Percentiles rank a stretch among this genome's conserved stretches.
phyloP scores from a whole-genome alignment of 1,139 yeast species.

The Maudiozyma humilis region DNA sequence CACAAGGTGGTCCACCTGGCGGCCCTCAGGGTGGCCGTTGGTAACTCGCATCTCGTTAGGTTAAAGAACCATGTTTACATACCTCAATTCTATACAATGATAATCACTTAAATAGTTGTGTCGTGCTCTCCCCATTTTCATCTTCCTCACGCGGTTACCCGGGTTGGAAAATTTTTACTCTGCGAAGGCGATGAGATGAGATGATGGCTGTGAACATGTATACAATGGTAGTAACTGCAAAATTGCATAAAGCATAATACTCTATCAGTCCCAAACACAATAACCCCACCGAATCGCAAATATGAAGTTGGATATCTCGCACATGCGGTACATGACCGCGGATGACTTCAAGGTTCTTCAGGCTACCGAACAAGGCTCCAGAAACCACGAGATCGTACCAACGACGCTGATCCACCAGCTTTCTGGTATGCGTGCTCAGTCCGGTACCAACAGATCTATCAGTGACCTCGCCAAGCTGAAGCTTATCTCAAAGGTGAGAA shows the following conservation, averaged over 20 bases:
- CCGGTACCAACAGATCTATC: slow-evolving; percentile 72
- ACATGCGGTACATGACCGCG: slow-evolving; percentile 83
- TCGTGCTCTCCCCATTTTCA: no score
- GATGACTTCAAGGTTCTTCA: slow-evolving; percentile 87
- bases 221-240: no score
- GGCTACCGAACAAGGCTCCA: slow-evolving; percentile 84
- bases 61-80: no score
- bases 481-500: slow-evolving; percentile 66
- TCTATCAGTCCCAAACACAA: no score
- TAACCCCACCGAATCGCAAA: no score
- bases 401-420: slow-evolving; percentile 72
- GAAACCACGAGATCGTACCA: slow-evolving; percentile 93
- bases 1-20: slow-evolving; percentile 9
- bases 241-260: no score
- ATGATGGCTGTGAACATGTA: no score
- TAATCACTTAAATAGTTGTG: no score
- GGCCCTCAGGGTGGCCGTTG: slow-evolving; percentile 10
- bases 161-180: neutral
- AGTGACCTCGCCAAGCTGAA: slow-evolving; percentile 82
- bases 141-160: neutral
- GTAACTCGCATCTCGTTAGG: no score
- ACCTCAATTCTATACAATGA: no score
- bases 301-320: slow-evolving; percentile 90
- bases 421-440: slow-evolving; percentile 67
- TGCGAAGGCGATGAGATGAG: neutral